Base-by-base conservation (phyloP, 140 eudicot species). In the Bidens hawaiensis region DNA sequence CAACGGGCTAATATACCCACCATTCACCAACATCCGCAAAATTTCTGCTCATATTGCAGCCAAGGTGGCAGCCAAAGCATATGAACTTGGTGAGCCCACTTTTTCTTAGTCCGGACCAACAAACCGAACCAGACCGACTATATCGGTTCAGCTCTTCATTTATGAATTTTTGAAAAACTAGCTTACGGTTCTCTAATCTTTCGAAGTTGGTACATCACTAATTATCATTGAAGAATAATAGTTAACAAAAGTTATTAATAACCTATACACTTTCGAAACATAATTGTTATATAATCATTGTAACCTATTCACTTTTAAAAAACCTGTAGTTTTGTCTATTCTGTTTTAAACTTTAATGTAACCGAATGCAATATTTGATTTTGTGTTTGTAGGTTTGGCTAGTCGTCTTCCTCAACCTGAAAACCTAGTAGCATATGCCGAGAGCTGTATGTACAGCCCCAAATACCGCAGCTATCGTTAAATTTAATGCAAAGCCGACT, bases 381-480 rank as follows among this genome's bases (percentile, higher is more conserved):
- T 75, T 46, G 40, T 17, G 36, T 52, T 33, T 28, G 43, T 45
- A 93, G 99, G 99, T 34, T 49, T 93, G 79, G 99, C 96, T 3
- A 93, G 90, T 72, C 87, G 93, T 61, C 95, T 88, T 12, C 99
- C 99, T 23, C 87, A 81, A 75, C 96, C 99, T 1, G 81, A 75
- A 27, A 69, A 93, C 61, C 82, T 93, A 8, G 83, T 82, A 57
- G 86, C 82, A 0, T 77, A 93, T 68, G 99, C 99, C 2, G 96
- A 88, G 81, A 93, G 99, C 82, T 93, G 95, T 73, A 93, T 93
- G 99, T 93, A 93, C 85, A 87, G 96, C 78, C 99, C 99, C 60
- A 75, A 79, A 65, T 93, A 93, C 60, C 81, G 85, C 49, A 76
- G 62, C 82, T 93, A 88, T 61, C 95, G 99, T 26, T 91, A 77